Evolutionary conservation across 2,329 filamentous ascomycete genomes (phyloP).

Genomic region (Colletotrichum ledebouriae): DNA sequence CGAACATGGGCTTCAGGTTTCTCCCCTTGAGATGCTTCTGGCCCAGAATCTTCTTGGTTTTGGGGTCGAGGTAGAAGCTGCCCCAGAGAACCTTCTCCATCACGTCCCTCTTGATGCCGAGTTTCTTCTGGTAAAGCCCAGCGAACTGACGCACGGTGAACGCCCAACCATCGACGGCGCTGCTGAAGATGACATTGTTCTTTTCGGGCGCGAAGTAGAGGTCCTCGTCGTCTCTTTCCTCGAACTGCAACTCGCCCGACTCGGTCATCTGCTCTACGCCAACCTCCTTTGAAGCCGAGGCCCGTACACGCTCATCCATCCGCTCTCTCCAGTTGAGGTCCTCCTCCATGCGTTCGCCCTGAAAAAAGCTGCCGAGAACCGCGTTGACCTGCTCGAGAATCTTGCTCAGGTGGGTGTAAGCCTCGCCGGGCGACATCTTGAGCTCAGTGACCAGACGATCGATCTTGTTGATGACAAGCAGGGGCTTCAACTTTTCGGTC

Average conservation of each 20-base stretch:
- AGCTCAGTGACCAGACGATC: conserved; percentile 94
- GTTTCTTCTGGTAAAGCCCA: conserved; percentile 92
- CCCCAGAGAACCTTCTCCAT: conserved; percentile 98
- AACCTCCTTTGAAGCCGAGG: conserved; percentile 52
- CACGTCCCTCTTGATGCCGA: conserved; percentile 89
- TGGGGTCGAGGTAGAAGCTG: conserved; percentile 95
- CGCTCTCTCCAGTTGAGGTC: conserved; percentile 95
- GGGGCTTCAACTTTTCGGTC: conserved; percentile 93
- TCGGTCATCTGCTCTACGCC: conserved; percentile 61
- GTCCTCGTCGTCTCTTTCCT: conserved; percentile 95
- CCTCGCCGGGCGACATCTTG: conserved; percentile 91
- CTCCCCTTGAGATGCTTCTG: conserved; percentile 94
- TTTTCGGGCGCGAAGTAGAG: conserved; percentile 98
- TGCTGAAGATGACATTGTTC: conserved; percentile 99
- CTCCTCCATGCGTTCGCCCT: conserved; percentile 98
- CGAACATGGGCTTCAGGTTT: conserved; percentile 95
- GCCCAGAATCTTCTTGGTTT: conserved; percentile 92
- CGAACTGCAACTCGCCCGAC: conserved; percentile 76
- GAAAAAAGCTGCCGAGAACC: conserved; percentile 96
- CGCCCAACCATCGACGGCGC: conserved; percentile 98
- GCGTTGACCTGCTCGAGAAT: conserved; percentile 97
- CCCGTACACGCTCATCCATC: conserved; percentile 87
- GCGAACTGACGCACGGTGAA: conserved; percentile 97
- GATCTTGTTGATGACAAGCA: conserved; percentile 98
- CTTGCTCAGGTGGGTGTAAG: conserved; percentile 89